Conservation (phyloP, 2,329 filamentous ascomycete genomes). For the Fusarium caatingaense region DNA sequence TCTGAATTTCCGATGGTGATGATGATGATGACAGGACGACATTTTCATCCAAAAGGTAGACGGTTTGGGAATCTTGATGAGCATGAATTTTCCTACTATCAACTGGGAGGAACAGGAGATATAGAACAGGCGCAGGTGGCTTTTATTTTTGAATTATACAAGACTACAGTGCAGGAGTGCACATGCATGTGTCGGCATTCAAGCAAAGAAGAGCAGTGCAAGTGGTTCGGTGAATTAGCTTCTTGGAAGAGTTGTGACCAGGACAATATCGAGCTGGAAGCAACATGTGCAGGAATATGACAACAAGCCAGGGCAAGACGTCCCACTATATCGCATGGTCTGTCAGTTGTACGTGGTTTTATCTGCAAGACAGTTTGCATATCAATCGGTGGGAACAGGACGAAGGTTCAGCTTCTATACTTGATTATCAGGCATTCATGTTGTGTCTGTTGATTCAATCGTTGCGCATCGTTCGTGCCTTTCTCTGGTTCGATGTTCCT, state of each 20-base stretch:
- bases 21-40: slow-evolving; percentile 43
- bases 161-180: slow-evolving; percentile 20
- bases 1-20: slow-evolving; percentile 26
- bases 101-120: slow-evolving; percentile 15
- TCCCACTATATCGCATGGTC: not conserved
- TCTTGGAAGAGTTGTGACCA: slow-evolving; percentile 20
- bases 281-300: slow-evolving; percentile 15
- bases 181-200: slow-evolving; percentile 14
- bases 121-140: slow-evolving; percentile 35
- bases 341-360: slow-evolving; percentile 6
- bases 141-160: slow-evolving; percentile 38
- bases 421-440: slow-evolving; percentile 34
- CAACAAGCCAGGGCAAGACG: slow-evolving; percentile 7
- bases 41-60: slow-evolving; percentile 40
- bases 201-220: slow-evolving; percentile 22
- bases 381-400: slow-evolving; percentile 25
- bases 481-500: slow-evolving; percentile 28
- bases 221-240: slow-evolving; percentile 12
- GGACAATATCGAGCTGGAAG: slow-evolving; percentile 27
- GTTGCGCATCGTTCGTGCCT: slow-evolving; percentile 19
- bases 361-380: slow-evolving; percentile 13
- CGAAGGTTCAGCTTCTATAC: slow-evolving; percentile 28
- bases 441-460: slow-evolving; percentile 26
- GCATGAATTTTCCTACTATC: slow-evolving; percentile 26
- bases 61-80: slow-evolving; percentile 27